Conservation (phyloP, 306 rosid genomes). For the Quercus gilva region DNA sequence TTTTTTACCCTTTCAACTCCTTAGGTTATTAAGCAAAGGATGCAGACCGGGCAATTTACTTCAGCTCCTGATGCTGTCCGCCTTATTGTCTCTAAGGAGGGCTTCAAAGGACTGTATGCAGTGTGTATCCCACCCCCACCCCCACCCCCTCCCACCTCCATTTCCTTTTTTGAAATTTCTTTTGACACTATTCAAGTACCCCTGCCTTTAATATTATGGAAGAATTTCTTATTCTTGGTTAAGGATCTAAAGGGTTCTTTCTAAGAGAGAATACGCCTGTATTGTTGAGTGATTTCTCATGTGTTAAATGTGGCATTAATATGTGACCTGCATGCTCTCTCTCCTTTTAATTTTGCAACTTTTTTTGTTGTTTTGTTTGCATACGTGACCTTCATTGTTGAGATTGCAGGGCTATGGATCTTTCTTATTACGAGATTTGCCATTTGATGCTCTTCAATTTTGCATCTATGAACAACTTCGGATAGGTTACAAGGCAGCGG, state of each 20-base stretch:
- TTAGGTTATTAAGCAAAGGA: slow-evolving; percentile 97
- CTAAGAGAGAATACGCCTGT: not conserved
- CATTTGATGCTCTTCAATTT: slow-evolving; percentile 94
- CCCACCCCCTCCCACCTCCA: not conserved
- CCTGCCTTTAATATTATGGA: not conserved
- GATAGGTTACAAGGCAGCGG: slow-evolving; percentile 76
- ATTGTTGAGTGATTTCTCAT: not conserved
- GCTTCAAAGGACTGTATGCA: slow-evolving; percentile 84
- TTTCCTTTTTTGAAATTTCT: not conserved
- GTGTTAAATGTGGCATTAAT: not conserved
- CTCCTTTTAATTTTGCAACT: not conserved
- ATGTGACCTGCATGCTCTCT: not conserved
- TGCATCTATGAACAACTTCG: slow-evolving; percentile 96
- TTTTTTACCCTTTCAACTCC: slow-evolving; percentile 20
- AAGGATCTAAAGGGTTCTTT: not conserved
- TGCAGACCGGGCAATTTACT: slow-evolving; percentile 92
- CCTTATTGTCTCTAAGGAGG: slow-evolving; percentile 73
- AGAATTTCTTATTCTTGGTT: not conserved
- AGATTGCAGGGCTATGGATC: slow-evolving; percentile 82
- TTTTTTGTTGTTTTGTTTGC: not conserved
- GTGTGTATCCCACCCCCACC: slow-evolving; percentile 37
- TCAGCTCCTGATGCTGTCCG: slow-evolving; percentile 84
- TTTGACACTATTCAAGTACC: not conserved
- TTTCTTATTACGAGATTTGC: slow-evolving; percentile 81
- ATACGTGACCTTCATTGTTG: slow-evolving; percentile 4